Evolutionary conservation across 1,139 yeast species (phyloP).

Genomic region (Meyerozyma carpophila): DNA sequence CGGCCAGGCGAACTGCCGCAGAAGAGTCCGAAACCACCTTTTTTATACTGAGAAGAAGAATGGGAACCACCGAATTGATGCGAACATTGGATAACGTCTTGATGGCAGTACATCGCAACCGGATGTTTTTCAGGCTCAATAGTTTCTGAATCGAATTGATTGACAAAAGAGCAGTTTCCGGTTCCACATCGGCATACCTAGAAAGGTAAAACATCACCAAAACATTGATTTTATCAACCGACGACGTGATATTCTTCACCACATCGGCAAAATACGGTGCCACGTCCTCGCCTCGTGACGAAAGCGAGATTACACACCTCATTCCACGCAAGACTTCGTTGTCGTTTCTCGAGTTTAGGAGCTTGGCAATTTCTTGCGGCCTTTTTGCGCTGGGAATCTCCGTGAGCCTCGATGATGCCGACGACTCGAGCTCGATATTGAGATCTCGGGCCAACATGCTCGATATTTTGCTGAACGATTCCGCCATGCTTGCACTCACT

Average conservation of each 20-base stretch:
- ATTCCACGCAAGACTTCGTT: constrained; percentile 72
- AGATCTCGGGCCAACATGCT: constrained; percentile 67
- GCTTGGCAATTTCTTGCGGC: constrained; percentile 58
- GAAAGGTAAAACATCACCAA: constrained; percentile 75
- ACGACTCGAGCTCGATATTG: constrained; percentile 77
- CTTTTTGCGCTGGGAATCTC: constrained; percentile 51
- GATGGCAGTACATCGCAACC: constrained; percentile 66
- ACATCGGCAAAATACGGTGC: constrained; percentile 76
- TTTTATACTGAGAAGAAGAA: constrained; percentile 67
- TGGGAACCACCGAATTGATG: constrained; percentile 76
- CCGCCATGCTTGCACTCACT: constrained; percentile 25
- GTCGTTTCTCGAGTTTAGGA: constrained; percentile 65
- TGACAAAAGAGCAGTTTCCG: constrained; percentile 81
- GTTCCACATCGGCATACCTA: constrained; percentile 78
- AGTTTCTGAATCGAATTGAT: constrained; percentile 90
- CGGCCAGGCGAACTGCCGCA: constrained; percentile 71
- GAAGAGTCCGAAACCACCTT: constrained; percentile 68
- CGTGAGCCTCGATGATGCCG: constrained; percentile 63
- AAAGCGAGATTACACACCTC: constrained; percentile 64
- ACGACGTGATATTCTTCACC: constrained; percentile 77
- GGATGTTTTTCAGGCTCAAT: constrained; percentile 63
- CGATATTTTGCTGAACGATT: constrained; percentile 35
- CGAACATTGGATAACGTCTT: constrained; percentile 76
- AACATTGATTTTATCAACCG: constrained; percentile 63
- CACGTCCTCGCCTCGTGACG: constrained; percentile 62